A percentile compares a stretch with the other conserved stretches of the same genome.
Conservation (phyloP, 176 grass and related monocot genomes). For the barley (Hordeum vulgare) region DNA sequence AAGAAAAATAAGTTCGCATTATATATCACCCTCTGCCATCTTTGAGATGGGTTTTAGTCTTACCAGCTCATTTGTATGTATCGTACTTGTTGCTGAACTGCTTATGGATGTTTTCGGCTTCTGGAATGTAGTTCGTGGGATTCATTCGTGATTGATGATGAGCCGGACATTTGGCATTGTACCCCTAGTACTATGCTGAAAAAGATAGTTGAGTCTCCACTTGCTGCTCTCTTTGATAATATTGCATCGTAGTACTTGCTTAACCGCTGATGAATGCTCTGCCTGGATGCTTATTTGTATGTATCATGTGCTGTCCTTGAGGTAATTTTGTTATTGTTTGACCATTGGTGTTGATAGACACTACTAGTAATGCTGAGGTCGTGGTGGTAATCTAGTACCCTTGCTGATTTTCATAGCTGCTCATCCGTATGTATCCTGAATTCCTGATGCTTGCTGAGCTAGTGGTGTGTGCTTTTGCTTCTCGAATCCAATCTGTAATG, state of each 20-base stretch:
- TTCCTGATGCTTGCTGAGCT: too few species aligned
- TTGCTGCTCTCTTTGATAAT: not conserved
- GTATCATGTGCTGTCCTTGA: not conserved
- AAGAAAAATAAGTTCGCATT: conserved; percentile 11
- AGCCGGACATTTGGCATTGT: not conserved
- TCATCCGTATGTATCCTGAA: too few species aligned
- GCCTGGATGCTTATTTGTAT: not conserved
- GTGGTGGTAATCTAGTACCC: not conserved
- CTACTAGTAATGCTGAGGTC: not conserved
- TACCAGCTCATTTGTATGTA: not conserved
- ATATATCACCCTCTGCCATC: not conserved
- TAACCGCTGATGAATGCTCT: too few species aligned
- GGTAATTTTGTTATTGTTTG: not conserved
- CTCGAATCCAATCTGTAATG: too few species aligned
- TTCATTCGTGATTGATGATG: not conserved
- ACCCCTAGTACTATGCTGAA: not conserved
- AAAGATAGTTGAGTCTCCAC: not conserved
- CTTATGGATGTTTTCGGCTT: not conserved
- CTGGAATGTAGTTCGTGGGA: not conserved
- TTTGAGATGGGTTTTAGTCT: not conserved
- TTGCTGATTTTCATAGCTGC: too few species aligned
- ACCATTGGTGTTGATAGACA: not conserved
- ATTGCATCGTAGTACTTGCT: not conserved
- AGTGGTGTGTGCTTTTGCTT: too few species aligned
- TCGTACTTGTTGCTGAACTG: not conserved